phyloP scores from a whole-genome alignment of 176 grass and related monocot species.

The Microstegium vimineum region DNA sequence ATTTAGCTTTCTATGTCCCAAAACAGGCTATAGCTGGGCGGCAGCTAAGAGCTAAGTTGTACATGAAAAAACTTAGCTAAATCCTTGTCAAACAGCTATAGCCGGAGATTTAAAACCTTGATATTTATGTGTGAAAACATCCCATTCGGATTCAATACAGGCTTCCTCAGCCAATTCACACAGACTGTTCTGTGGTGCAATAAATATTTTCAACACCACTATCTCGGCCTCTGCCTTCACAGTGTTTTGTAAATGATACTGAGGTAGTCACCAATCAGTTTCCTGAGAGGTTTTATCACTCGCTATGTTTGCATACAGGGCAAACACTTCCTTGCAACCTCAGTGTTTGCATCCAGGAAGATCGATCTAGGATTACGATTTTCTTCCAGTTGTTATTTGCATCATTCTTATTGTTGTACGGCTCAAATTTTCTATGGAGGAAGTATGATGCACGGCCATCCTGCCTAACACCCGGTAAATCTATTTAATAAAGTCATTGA shows the following conservation, averaged over 20 bases:
- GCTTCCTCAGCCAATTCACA: conserved; percentile 3
- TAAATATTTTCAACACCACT: conserved; percentile 75
- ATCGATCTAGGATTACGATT: conserved; percentile 40
- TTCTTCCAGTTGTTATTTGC: conserved; percentile 51
- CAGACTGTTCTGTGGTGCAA: conserved; percentile 4
- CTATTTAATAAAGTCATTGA: conserved; percentile 65
- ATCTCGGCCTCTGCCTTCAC: conserved; percentile 42
- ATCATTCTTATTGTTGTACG: conserved; percentile 19
- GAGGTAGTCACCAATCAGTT: conserved; percentile 66
- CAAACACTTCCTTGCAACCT: conserved; percentile 65
- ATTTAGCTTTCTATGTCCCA: too few species aligned
- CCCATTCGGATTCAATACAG: background rate
- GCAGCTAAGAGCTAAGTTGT: too few species aligned
- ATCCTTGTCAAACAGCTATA: too few species aligned
- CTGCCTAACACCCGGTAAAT: conserved; percentile 59
- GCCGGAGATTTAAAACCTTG: too few species aligned
- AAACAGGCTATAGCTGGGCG: too few species aligned
- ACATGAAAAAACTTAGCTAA: too few species aligned
- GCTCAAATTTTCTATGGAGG: conserved; percentile 63
- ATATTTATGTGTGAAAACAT: too few species aligned
- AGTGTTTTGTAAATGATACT: conserved; percentile 43
- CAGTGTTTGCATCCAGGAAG: conserved; percentile 41
- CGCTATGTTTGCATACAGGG: conserved; percentile 29
- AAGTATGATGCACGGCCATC: conserved; percentile 73
- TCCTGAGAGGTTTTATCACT: conserved; percentile 24